These are phyloP conservation scores for Trametes elegans DNA, from an alignment of 768 basidiomycete genomes.

Conservation along the genomic window DNA sequence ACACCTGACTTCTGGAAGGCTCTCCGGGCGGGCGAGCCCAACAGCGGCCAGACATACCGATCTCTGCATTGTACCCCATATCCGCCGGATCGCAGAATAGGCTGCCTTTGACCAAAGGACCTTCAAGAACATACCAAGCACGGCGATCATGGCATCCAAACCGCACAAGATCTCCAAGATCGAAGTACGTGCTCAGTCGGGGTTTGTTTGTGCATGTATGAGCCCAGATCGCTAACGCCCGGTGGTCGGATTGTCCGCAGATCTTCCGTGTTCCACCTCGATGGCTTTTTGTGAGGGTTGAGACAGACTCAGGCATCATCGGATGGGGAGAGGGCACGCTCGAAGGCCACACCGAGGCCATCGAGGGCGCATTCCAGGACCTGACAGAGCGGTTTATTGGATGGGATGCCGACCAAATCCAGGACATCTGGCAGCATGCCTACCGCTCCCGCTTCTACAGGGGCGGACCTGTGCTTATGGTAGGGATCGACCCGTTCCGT, in stretches of 20 bases:
- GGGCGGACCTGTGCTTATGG: constrained; percentile 71
- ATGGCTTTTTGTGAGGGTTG: constrained; percentile 74
- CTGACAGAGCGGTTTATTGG: constrained; percentile 59
- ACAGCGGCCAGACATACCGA: neutral
- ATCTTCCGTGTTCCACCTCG: constrained; percentile 67
- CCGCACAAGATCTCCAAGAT: constrained; percentile 29
- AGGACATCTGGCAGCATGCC: constrained; percentile 70
- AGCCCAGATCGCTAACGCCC: neutral
- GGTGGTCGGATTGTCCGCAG: constrained; percentile 26
- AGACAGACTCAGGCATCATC: constrained; percentile 57
- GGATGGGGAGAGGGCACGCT: constrained; percentile 79
- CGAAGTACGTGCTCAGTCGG: constrained; percentile 22
- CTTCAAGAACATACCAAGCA: neutral
- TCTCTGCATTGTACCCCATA: too few species aligned
- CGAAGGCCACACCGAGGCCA: constrained; percentile 71
- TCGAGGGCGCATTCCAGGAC: constrained; percentile 64
- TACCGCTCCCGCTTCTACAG: constrained; percentile 72
- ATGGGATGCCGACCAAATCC: constrained; percentile 61
- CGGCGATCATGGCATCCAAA: neutral
- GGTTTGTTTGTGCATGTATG: neutral
- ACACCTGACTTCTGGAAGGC: neutral
- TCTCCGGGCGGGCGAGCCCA: neutral
- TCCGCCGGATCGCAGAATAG: too few species aligned
- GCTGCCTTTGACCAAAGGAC: too few species aligned
- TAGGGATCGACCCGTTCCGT: constrained; percentile 16